Base-by-base conservation (phyloP, 768 basidiomycete genomes). In the Xerocomus potaroensis region DNA sequence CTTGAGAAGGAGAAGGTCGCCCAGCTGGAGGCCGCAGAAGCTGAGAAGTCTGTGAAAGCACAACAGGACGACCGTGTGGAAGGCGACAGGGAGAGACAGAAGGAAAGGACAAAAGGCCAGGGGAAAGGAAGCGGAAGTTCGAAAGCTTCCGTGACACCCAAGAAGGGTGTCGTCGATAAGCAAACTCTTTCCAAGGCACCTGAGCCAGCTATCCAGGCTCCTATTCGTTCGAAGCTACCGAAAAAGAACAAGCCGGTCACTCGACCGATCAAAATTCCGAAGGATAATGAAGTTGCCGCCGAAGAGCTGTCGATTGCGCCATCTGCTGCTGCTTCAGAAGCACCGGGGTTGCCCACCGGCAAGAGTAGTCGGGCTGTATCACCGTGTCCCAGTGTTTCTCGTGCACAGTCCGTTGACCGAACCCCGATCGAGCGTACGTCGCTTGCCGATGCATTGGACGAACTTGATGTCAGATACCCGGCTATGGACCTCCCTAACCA, bases 171-270 rank as follows among this genome's bases (percentile, higher is more conserved):
- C 18, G 29, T 35, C 11, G 51, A 61, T 19, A 68, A 63, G 34
- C 54, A 55, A 29, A n/a, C 51, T 2, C 18, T 56, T 9, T 36
- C 50, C n/a, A 61, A 58, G 41, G 43, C 26, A 4, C 53, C 54
- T 3, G 73, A 77, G 36, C 66, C 71, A n/a, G 59, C 65, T 5
- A 57, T 72, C 3, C 88, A 89, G 58, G 81, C 80, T 10, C 87
- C 88, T 15, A 77, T 91, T 27, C 70, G 88, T 32, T 89, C 88
- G 19, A 89, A 83, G 64, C 83, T 87, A 66, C 84, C 88, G 5
- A 91, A 89, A 74, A 91, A 91, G 65, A 86, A 72, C 56, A 89
- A 83, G 57, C 84, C 85, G 0, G 54, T 74, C 35, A 49, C 78
- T 41, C 84, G 82, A 55, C 74, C 77, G 10, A 73, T 79, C 55